Evolutionary conservation across 129 eudicot genomes (phyloP), one percentile per base, ranked within the genome.

Genomic region (Arctium lappa): DNA sequence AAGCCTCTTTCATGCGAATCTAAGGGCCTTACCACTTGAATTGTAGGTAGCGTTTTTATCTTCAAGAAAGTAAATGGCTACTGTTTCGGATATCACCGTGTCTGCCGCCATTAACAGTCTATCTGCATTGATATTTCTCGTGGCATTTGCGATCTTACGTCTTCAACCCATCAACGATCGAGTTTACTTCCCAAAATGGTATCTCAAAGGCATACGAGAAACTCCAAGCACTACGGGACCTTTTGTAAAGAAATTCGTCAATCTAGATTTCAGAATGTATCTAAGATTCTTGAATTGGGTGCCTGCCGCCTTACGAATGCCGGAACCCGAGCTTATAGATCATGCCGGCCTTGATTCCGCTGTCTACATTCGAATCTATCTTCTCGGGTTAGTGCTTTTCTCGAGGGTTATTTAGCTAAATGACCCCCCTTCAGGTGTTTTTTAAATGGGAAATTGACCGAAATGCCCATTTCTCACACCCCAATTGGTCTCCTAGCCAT

Each of bases 261-360:
- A 93, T 85, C 81, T 95, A 65, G 99, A 95, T 83, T 74, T 63
- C 70, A 91, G 90, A 87, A 93, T 89, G 88, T 95, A 95, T 81
- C 73, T 95, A 73, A 91, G 81, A 77, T 93, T 95, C 81, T 92
- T 91, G 89, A 91, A 84, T 18, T 95, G 99, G 99, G 89, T 95
- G 86, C 99, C 99, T 76, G 98, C 97, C 33, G 99, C 99, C 72
- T 81, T 95, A 85, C 80, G 88, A 79, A 95, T 95, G 99, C 99
- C 99, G 3, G 90, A 93, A 82, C 99, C 85, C 12, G 99, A 95
- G 88, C 99, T 95, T 74, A 91, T 95, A 74, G 89, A 90, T 5
- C 99, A 95, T 68, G 99, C 99, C 1, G 99, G 99, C 46, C 99
- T 95, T 69, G 99, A 95, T 86, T 91, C 99, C 18, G 98, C 97